Conservation (phyloP, 495 filamentous ascomycete species). For the Sabuloglossum arenarium region DNA sequence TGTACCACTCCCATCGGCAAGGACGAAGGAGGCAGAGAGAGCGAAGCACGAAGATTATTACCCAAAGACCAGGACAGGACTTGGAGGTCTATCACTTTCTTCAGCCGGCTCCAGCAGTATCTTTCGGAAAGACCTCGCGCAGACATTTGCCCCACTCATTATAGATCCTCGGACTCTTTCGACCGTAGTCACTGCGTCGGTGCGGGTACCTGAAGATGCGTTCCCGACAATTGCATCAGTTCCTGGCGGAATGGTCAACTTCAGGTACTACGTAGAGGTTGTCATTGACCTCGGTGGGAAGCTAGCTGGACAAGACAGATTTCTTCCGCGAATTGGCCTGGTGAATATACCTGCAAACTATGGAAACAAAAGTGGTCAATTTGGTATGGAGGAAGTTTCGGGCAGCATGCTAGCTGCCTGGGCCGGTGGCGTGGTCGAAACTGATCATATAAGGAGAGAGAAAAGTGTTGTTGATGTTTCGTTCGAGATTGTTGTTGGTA, state of each 20-base stretch:
- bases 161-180: constrained; percentile 63
- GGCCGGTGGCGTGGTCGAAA: constrained; percentile 70
- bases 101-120: constrained; percentile 64
- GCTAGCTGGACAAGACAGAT: constrained; percentile 43
- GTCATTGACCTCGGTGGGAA: constrained; percentile 83
- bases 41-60: constrained; percentile 65
- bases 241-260: constrained; percentile 79
- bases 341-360: constrained; percentile 26
- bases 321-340: constrained; percentile 35
- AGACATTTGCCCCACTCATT: constrained; percentile 68
- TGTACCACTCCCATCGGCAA: constrained; percentile 36
- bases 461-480: constrained; percentile 68
- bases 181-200: constrained; percentile 52
- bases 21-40: constrained; percentile 38
- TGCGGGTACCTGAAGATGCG: constrained; percentile 71
- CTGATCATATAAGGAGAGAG: constrained; percentile 62
- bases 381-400: constrained; percentile 11
- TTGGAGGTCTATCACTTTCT: constrained; percentile 62
- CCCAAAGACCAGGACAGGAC: constrained; percentile 47
- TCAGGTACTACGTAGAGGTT: constrained; percentile 83
- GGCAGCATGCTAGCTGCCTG: constrained; percentile 28
- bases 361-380: constrained; percentile 15
- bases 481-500: constrained; percentile 79
- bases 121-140: constrained; percentile 83
- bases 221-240: constrained; percentile 85